Conservation (phyloP, 2,329 filamentous ascomycete genomes). For the Paracamarosporium sp. region DNA sequence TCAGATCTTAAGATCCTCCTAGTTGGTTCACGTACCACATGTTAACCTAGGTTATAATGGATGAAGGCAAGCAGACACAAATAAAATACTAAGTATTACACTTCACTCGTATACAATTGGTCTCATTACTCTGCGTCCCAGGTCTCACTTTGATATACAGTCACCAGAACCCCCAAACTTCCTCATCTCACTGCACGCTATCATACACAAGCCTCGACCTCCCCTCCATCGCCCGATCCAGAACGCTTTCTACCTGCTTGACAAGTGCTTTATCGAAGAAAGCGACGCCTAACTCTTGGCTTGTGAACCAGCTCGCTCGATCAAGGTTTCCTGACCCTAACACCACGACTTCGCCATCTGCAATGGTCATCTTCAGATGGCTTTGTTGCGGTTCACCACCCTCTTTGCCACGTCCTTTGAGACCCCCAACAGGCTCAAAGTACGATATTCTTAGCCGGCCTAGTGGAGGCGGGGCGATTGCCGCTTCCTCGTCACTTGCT, state of each 20-base stretch:
- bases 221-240: slow-evolving; percentile 33
- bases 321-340: slow-evolving; percentile 86
- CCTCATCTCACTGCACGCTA: slow-evolving; percentile 10
- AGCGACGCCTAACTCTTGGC: slow-evolving; percentile 78
- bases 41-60: too few relatives aligned
- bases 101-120: too few relatives aligned
- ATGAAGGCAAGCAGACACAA: too few relatives aligned
- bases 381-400: slow-evolving; percentile 70
- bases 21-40: too few relatives aligned
- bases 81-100: too few relatives aligned
- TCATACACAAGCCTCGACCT: slow-evolving; percentile 34
- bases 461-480: slow-evolving; percentile 22
- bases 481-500: slow-evolving; percentile 36
- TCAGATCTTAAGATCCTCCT: too few relatives aligned
- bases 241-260: slow-evolving; percentile 28
- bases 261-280: slow-evolving; percentile 55
- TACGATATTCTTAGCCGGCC: slow-evolving; percentile 67
- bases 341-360: slow-evolving; percentile 72
- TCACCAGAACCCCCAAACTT: too few relatives aligned
- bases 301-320: slow-evolving; percentile 84
- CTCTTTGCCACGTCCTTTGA: slow-evolving; percentile 28
- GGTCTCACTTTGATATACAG: too few relatives aligned
- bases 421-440: slow-evolving; percentile 53
- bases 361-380: slow-evolving; percentile 78
- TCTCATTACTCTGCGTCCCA: too few relatives aligned